Percentiles rank a stretch among this genome's conserved stretches.
Conservation (phyloP, 2,329 filamentous ascomycete species). For the Coniella vitis region DNA sequence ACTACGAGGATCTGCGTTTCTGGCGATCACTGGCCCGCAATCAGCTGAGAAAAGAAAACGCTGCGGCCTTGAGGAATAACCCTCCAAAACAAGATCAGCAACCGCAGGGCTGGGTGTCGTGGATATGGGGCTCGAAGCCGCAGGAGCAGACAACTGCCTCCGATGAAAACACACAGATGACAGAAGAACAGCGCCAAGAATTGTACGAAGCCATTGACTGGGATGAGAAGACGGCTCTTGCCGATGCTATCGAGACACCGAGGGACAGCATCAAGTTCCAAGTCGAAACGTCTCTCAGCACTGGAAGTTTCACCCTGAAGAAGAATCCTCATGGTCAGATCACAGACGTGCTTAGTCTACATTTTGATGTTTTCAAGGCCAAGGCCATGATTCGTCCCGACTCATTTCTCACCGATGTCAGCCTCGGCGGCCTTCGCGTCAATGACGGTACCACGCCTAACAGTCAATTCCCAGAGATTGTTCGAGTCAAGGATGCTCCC, state of each 20-base stretch:
- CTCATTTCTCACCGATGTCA: slow-evolving; percentile 81
- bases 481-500: slow-evolving; percentile 85
- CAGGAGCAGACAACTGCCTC: slow-evolving; percentile 50
- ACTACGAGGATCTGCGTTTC: slow-evolving; percentile 93
- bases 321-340: slow-evolving; percentile 72
- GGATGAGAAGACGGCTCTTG: slow-evolving; percentile 88
- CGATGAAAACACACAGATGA: slow-evolving; percentile 77
- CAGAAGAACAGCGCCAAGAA: slow-evolving; percentile 91
- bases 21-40: slow-evolving; percentile 94
- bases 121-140: slow-evolving; percentile 81
- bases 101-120: slow-evolving; percentile 83
- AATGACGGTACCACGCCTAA: slow-evolving; percentile 93
- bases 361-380: slow-evolving; percentile 92
- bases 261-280: slow-evolving; percentile 90
- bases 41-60: slow-evolving; percentile 90
- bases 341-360: slow-evolving; percentile 77
- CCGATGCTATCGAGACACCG: slow-evolving; percentile 82
- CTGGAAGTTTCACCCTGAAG: slow-evolving; percentile 91
- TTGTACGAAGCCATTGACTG: slow-evolving; percentile 97
- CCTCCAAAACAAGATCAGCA: slow-evolving; percentile 41
- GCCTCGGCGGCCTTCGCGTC: slow-evolving; percentile 84
- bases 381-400: slow-evolving; percentile 86
- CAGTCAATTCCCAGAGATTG: slow-evolving; percentile 89
- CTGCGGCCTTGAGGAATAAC: slow-evolving; percentile 69
- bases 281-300: slow-evolving; percentile 85